These are phyloP conservation scores for Parathielavia hyrcaniae DNA, from an alignment of 495 filamentous ascomycete species.

Conservation along the genomic window DNA sequence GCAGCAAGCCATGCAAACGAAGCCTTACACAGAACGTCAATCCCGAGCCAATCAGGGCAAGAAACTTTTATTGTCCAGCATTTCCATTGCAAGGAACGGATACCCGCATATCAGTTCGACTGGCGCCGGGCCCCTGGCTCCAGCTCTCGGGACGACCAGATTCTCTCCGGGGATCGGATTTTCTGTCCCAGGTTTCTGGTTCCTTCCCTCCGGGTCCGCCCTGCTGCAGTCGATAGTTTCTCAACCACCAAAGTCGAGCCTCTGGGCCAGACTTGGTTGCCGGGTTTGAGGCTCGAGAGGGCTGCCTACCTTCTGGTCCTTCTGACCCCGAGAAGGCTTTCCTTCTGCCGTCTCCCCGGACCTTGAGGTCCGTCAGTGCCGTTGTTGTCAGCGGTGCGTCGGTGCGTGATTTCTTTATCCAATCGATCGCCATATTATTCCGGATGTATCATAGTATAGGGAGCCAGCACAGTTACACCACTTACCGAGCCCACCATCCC, in stretches of 20 bases:
- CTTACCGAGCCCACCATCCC: conserved; percentile 21
- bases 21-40: background rate
- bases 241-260: background rate
- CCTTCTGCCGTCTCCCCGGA: background rate
- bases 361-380: background rate
- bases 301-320: too few species aligned
- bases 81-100: too few species aligned
- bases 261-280: conserved; percentile 4
- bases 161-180: background rate
- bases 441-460: conserved; percentile 33
- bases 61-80: background rate
- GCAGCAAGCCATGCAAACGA: background rate
- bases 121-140: conserved; percentile 1
- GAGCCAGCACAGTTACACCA: conserved; percentile 11
- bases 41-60: background rate
- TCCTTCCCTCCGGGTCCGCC: conserved; percentile 12
- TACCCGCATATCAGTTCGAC: conserved; percentile 1
- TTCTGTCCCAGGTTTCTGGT: background rate
- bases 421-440: conserved; percentile 34
- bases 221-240: background rate
- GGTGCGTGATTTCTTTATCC: conserved; percentile 35
- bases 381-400: conserved; percentile 14
- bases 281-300: background rate
- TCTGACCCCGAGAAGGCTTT: background rate
- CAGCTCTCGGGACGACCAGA: background rate